Evolutionary conservation across 2,329 filamentous ascomycete genomes (phyloP).

Genomic region (Anthostomella pinea): DNA sequence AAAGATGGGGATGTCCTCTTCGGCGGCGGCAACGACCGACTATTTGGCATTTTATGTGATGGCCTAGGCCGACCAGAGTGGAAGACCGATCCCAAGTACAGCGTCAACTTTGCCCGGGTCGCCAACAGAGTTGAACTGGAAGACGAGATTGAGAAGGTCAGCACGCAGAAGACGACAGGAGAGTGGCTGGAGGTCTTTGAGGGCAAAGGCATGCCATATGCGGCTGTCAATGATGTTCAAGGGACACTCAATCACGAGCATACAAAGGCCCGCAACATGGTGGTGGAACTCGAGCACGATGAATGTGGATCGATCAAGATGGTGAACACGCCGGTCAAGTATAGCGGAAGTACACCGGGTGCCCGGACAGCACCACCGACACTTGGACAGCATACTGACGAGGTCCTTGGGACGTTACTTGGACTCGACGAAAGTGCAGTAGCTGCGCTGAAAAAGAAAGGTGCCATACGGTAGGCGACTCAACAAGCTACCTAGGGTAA

Average conservation of each 20-base stretch:
- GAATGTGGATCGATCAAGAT: conserved; percentile 82
- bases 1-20: conserved; percentile 68
- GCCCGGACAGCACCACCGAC: conserved; percentile 78
- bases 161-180: conserved; percentile 72
- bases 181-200: conserved; percentile 88
- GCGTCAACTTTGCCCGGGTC: conserved; percentile 61
- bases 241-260: conserved; percentile 80
- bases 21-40: conserved; percentile 68
- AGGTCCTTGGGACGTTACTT: conserved; percentile 65
- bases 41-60: conserved; percentile 64
- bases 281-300: conserved; percentile 80
- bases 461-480: conserved; percentile 57
- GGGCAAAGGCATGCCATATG: conserved; percentile 90
- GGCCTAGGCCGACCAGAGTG: conserved; percentile 57
- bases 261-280: conserved; percentile 82
- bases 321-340: conserved; percentile 93
- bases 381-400: conserved; percentile 82
- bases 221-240: conserved; percentile 91
- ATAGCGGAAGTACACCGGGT: conserved; percentile 75
- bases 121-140: conserved; percentile 76
- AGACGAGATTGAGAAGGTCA: conserved; percentile 71
- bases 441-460: conserved; percentile 57
- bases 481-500: background rate
- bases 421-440: conserved; percentile 61
- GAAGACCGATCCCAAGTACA: conserved; percentile 58